Evolutionary conservation across 140 eudicot species (phyloP), one percentile per base, ranked within the genome.

Genomic region (Flaveria floridana): DNA sequence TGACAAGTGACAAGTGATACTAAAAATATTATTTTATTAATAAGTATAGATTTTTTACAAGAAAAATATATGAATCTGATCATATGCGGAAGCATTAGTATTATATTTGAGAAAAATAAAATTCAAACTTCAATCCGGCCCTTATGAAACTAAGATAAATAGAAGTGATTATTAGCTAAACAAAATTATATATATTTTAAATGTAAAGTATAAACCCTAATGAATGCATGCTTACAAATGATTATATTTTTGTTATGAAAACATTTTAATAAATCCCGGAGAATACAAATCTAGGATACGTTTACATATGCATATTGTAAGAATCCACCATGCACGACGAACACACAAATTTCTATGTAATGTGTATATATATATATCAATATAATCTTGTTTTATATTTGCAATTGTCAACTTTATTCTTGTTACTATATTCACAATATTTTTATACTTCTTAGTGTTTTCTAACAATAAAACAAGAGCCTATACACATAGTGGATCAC

Each of bases 401-500:
- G 19, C 34, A 1, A 19, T 42, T 73, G n/a, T 58, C 25, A 39
- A 2, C 46, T 11, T 61, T 2, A 23, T 21, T 37, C 18, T 21
- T 12, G 12, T 23, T 42, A 11, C 28, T 58, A 44, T 65, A 46
- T 37, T 16, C 2, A 6, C 8, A 18, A 56, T 65, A 65, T 65
- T 41, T 21, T 14, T 58, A 12, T 10, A 20, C 8, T 14, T 41
- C 55, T 28, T 10, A 26, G 20, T 55, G 41, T 21, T 74, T 88
- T 78, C 88, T 30, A 81, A 70, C 85, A 81, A 85, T 81, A 51
- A 2, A 72, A 65, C 87, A 75, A 21, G 7, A 76, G 72, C 72
- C 14, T 75, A 53, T 12, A 37, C 47, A 76, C 73, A 76, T 65
- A 70, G 77, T 58, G 56, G 68, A 34, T 76, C 72, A 50, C 47